These are phyloP conservation scores for Didymella pinodella DNA, from an alignment of 2,329 filamentous ascomycete genomes.

Conservation along the genomic window DNA sequence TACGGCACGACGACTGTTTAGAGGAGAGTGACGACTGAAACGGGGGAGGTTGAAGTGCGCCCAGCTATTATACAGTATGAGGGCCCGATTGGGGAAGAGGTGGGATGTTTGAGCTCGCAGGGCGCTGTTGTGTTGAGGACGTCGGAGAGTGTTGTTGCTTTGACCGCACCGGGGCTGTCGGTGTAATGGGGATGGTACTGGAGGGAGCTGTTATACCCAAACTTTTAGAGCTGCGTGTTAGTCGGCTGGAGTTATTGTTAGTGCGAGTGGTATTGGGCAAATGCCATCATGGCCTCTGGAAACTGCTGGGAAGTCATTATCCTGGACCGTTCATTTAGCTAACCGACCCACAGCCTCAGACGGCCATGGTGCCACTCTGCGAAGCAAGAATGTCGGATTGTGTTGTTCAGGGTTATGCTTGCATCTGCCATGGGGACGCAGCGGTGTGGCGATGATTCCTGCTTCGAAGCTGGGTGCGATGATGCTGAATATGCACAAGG, in stretches of 20 bases:
- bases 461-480: neutral
- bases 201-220: neutral
- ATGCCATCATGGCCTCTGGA: neutral
- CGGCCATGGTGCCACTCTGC: neutral
- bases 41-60: neutral
- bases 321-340: neutral
- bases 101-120: neutral
- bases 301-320: neutral
- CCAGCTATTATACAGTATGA: neutral
- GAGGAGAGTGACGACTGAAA: neutral
- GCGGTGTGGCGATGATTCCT: neutral
- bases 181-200: neutral
- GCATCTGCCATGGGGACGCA: neutral
- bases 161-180: neutral
- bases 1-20: slow-evolving; percentile 16
- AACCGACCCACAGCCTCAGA: too few relatives aligned
- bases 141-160: neutral
- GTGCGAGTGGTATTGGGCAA: neutral
- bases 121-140: neutral
- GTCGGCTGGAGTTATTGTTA: neutral
- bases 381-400: too few relatives aligned
- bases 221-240: neutral
- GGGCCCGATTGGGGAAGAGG: neutral
- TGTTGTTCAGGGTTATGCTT: neutral
- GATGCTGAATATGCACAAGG: neutral